Base-by-base conservation (phyloP, 176 grass and related monocot genomes). In the Pharus latifolius region DNA sequence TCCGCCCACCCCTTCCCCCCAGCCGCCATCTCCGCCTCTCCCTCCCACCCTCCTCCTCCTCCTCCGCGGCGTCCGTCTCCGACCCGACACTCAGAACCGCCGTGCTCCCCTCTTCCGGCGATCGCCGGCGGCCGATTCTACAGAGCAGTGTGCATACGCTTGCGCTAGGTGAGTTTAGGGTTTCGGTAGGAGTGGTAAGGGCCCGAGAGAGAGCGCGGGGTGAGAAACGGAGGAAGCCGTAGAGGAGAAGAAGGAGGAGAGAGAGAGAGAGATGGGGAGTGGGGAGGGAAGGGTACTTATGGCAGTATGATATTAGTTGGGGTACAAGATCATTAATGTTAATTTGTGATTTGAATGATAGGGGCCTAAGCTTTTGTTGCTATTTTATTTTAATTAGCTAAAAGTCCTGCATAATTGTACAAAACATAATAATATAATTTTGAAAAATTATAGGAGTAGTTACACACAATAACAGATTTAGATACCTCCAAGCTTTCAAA, bases 1-100 rank as follows among this genome's bases (percentile, higher is more conserved):
- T 97, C 92, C 20, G 67, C 45, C 54, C 73, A 72, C 11, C 88
- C 89, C 67, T 97, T 97, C 27, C 88, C 88, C 6, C 44, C 75
- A 63, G 82, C 26, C 28, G 85, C 92, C 92, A 96, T 96, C 72
- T 67, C 56, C 15, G 41, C 23, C 24, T 19, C 5, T 13, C 14
- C 9, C 41, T 15, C 34, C 3, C 7, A 7, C 20, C 51, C 20
- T 53, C 72, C 37, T 64, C 3, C 10, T 74, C 74, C 82, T 78
- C 73, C 64, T 47, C 66, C 0, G 16, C 43, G 17, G 20, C 23
- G 32, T 79, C 69, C 38, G 85, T 30, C 88, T 80, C 77, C 50
- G 65, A 18, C 13, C 77, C 50, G 65, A 18, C 13, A 85, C 20
- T 22, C 29, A 24, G 38, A 10, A 32, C n/a, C 6, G 12, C 29